Conservation (phyloP, 129 eudicot genomes). For the Heracleum sosnowskyi region DNA sequence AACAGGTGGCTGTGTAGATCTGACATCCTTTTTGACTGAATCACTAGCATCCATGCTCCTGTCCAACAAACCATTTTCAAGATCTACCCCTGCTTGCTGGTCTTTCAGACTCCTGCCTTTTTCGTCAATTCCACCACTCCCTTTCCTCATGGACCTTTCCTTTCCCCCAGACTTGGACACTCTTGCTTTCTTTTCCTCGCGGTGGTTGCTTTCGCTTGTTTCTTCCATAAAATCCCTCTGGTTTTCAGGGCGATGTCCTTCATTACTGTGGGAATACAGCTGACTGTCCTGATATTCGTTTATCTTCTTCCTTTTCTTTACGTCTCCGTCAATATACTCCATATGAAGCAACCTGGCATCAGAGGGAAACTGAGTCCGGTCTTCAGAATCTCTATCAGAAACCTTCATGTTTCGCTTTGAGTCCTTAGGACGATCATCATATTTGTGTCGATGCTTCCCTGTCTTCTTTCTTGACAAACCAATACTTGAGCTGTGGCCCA, state of each 20-base stretch:
- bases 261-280: conserved; percentile 13
- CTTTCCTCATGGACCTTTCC: conserved; percentile 39
- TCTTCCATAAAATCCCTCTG: conserved; percentile 23
- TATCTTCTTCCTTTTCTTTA: conserved; percentile 59
- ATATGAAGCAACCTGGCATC: conserved; percentile 3
- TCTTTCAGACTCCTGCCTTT: conserved; percentile 31
- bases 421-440: conserved; percentile 26
- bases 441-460: conserved; percentile 21
- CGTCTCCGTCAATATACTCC: conserved; percentile 20
- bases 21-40: conserved; percentile 45
- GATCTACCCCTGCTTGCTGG: conserved; percentile 19
- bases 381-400: conserved; percentile 9
- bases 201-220: conserved; percentile 31
- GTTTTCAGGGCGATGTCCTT: conserved; percentile 19
- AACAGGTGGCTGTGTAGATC: conserved; percentile 31
- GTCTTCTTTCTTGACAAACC: conserved; percentile 27
- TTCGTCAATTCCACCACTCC: conserved; percentile 21
- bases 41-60: conserved; percentile 25
- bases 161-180: conserved; percentile 48
- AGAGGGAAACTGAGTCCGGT: conserved; percentile 5
- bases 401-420: conserved; percentile 26
- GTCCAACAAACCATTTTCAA: conserved; percentile 13
- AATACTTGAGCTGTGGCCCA: conserved; percentile 31
- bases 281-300: conserved; percentile 25
- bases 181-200: conserved; percentile 62